phyloP scores from a whole-genome alignment of 2,329 filamentous ascomycete genomes.

The Amauroascus niger region DNA sequence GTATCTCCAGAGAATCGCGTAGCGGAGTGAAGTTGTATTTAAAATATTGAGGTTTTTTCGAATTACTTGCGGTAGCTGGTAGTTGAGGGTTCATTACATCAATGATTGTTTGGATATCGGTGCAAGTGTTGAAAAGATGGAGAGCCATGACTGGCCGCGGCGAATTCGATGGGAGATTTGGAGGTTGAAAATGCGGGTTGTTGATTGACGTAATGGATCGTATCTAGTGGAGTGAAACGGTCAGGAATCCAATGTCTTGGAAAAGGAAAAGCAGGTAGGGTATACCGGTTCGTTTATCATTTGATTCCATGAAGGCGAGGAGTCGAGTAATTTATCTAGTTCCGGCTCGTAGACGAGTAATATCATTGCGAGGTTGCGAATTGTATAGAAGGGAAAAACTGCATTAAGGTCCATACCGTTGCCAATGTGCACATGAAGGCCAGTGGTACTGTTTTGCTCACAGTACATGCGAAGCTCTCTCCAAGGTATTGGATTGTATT shows the following conservation, averaged over 20 bases:
- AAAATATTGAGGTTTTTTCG: constrained; percentile 9
- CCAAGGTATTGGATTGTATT: constrained; percentile 12
- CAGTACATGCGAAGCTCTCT: constrained; percentile 12
- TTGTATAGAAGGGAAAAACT: constrained; percentile 14
- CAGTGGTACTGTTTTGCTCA: constrained; percentile 15
- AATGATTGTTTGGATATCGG: constrained; percentile 14
- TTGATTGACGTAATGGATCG: constrained; percentile 10
- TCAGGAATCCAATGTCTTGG: background rate
- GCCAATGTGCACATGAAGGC: constrained; percentile 17
- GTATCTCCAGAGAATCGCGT: constrained; percentile 10
- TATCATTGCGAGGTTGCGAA: constrained; percentile 19
- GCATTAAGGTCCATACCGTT: constrained; percentile 10
- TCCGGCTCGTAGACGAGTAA: constrained; percentile 17
- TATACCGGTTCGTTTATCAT: constrained; percentile 9
- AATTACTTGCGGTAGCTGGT: background rate
- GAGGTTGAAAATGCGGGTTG: constrained; percentile 15
- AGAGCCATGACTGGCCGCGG: constrained; percentile 7
- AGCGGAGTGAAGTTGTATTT: constrained; percentile 17
- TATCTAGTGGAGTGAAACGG: background rate
- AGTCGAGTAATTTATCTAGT: constrained; percentile 15
- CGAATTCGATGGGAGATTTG: constrained; percentile 11
- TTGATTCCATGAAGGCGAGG: background rate
- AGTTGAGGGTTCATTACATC: constrained; percentile 15
- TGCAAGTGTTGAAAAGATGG: constrained; percentile 16
- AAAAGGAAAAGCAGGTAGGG: background rate